Evolutionary conservation across 2,329 filamentous ascomycete genomes (phyloP).

Genomic region (Aschersonia sp.): DNA sequence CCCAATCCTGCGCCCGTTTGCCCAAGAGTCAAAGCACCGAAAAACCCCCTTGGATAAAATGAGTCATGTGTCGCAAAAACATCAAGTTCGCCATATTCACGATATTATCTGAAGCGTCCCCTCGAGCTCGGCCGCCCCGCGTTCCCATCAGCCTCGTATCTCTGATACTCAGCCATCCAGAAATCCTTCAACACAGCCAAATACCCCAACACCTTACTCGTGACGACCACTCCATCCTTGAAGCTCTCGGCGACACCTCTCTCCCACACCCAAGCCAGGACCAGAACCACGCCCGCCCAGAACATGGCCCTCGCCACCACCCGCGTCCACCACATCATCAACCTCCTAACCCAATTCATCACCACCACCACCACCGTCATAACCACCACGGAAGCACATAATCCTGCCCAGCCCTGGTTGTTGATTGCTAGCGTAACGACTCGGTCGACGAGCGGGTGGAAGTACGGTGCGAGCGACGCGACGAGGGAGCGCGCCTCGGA

Average conservation of each 20-base stretch:
- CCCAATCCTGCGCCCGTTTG: not conserved
- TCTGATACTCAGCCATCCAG: conserved; percentile 3
- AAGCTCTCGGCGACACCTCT: conserved; percentile 51
- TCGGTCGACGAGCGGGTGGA: conserved; percentile 28
- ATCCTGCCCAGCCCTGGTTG: conserved; percentile 18
- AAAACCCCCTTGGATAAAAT: not conserved
- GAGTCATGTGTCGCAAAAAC: not conserved
- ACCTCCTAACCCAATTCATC: conserved; percentile 54
- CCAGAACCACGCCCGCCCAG: conserved; percentile 43
- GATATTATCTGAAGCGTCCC: not conserved
- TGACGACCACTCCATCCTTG: conserved; percentile 37
- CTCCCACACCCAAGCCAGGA: conserved; percentile 45
- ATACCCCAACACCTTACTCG: conserved; percentile 29
- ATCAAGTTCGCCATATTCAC: not conserved
- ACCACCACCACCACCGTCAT: conserved; percentile 46
- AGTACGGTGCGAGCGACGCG: conserved; percentile 21
- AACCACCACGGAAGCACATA: conserved; percentile 17
- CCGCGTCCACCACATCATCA: conserved; percentile 66
- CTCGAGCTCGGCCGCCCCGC: not conserved
- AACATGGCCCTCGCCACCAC: conserved; percentile 48
- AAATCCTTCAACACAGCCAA: conserved; percentile 29
- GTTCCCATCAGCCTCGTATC: conserved; percentile 5
- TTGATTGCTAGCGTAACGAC: conserved; percentile 17
- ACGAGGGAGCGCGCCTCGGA: conserved; percentile 14
- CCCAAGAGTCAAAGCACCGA: not conserved